Percentiles rank a stretch among this genome's conserved stretches.
phyloP scores from a whole-genome alignment of 2,329 filamentous ascomycete genomes.

The Fusarium luffae region DNA sequence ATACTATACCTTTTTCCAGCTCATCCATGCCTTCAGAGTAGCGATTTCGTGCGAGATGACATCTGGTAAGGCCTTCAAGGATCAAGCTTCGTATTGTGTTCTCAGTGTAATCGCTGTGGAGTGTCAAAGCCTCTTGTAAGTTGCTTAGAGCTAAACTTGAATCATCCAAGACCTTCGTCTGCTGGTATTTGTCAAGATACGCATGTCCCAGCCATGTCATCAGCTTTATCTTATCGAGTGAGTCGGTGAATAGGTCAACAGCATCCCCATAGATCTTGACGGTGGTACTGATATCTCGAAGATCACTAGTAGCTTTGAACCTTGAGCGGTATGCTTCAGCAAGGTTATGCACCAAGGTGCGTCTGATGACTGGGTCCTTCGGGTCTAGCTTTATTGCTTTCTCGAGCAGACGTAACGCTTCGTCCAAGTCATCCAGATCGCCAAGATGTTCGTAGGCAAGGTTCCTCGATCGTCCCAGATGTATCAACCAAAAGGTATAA shows the following conservation, averaged over 20 bases:
- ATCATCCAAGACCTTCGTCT: neutral
- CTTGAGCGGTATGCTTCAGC: neutral
- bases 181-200: neutral
- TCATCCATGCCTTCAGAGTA: accelerated
- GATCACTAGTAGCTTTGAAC: neutral
- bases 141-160: neutral
- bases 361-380: accelerated
- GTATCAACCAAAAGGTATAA: neutral
- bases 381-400: accelerated
- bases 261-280: neutral
- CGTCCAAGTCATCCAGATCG: accelerated
- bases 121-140: neutral
- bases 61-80: neutral
- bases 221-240: neutral
- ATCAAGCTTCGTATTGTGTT: neutral
- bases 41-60: accelerated
- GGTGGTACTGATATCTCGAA: neutral
- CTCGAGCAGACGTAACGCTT: neutral
- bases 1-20: accelerated
- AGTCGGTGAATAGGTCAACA: neutral
- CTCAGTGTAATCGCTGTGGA: neutral
- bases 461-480: neutral
- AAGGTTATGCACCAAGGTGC: accelerated
- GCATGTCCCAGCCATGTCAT: neutral
- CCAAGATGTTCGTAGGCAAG: neutral